Evolutionary conservation across 352 stramenopile genomes (phyloP).

Genomic region (Saprolegnia parasitica): DNA sequence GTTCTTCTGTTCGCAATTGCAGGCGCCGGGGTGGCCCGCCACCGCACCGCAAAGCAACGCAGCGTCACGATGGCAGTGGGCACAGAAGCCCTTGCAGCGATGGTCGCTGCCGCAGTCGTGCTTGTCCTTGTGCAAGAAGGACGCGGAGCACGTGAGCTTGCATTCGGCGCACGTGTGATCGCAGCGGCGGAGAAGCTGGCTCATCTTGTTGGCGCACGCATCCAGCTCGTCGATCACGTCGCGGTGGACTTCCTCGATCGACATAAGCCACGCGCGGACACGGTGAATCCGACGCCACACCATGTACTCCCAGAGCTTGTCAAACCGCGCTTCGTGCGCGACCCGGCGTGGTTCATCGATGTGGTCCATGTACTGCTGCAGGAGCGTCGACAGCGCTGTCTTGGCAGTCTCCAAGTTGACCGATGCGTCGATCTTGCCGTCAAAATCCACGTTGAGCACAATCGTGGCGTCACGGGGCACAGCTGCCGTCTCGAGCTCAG

Average conservation of each 20-base stretch:
- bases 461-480: not conserved
- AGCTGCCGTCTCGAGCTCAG: too few species aligned
- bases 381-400: not conserved
- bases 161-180: conserved; percentile 48
- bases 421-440: not conserved
- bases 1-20: conserved; percentile 6
- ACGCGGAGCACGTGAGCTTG: conserved; percentile 58
- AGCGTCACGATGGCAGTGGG: too few species aligned
- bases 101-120: conserved; percentile 47
- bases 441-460: conserved; percentile 11
- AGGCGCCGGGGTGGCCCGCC: too few species aligned
- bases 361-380: not conserved
- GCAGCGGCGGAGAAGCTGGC: conserved; percentile 54
- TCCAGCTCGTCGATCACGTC: conserved; percentile 40
- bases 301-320: conserved; percentile 51
- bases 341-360: not conserved
- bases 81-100: too few species aligned
- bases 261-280: conserved; percentile 37
- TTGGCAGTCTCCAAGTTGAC: not conserved
- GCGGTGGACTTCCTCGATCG: conserved; percentile 44
- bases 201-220: conserved; percentile 48
- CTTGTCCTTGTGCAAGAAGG: conserved; percentile 35
- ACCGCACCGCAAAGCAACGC: too few species aligned
- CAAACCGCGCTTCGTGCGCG: conserved; percentile 40
- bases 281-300: conserved; percentile 40